Evolutionary conservation across 208 protist species (phyloP).

Genomic region (Leishmania lainsoni): DNA sequence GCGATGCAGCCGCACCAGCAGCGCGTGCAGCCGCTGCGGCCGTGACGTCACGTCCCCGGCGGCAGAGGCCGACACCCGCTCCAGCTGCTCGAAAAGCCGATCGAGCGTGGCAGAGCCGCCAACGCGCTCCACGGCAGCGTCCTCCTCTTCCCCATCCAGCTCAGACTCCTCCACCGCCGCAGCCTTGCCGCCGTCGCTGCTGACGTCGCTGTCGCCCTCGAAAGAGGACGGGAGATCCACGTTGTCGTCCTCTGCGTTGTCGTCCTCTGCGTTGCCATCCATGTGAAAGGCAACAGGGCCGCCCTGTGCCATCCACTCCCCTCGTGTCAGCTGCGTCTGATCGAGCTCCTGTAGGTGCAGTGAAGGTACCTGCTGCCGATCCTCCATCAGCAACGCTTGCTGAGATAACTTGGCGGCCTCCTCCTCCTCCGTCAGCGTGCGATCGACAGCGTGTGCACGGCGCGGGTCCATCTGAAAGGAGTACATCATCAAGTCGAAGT

Average conservation of each 20-base stretch:
- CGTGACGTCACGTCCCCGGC: constrained; percentile 3
- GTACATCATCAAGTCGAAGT: constrained; percentile 80
- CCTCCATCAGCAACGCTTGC: constrained; percentile 52
- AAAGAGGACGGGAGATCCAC: constrained; percentile 56
- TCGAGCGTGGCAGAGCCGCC: constrained; percentile 44
- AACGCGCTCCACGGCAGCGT: neutral
- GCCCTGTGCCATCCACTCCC: constrained; percentile 77
- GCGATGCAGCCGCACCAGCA: constrained; percentile 54
- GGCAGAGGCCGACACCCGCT: constrained; percentile 28
- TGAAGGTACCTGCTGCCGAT: constrained; percentile 58
- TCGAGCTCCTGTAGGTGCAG: constrained; percentile 42
- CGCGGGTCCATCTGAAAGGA: constrained; percentile 63
- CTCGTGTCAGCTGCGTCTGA: constrained; percentile 54
- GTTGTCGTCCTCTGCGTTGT: constrained; percentile 39
- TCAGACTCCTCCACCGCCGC: constrained; percentile 11
- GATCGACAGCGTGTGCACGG: constrained; percentile 65
- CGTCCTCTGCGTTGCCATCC: constrained; percentile 42
- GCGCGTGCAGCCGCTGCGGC: constrained; percentile 30
- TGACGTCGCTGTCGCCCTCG: constrained; percentile 38
- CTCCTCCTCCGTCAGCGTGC: constrained; percentile 68
- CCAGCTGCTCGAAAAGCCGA: constrained; percentile 44
- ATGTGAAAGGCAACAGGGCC: constrained; percentile 78
- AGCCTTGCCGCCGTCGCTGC: constrained; percentile 13
- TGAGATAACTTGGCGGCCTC: constrained; percentile 34
- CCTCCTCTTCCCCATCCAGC: constrained; percentile 6